Evolutionary conservation across 2,329 filamentous ascomycete genomes (phyloP), one percentile per base, ranked within the genome.

Genomic region (Claviceps spartinae): DNA sequence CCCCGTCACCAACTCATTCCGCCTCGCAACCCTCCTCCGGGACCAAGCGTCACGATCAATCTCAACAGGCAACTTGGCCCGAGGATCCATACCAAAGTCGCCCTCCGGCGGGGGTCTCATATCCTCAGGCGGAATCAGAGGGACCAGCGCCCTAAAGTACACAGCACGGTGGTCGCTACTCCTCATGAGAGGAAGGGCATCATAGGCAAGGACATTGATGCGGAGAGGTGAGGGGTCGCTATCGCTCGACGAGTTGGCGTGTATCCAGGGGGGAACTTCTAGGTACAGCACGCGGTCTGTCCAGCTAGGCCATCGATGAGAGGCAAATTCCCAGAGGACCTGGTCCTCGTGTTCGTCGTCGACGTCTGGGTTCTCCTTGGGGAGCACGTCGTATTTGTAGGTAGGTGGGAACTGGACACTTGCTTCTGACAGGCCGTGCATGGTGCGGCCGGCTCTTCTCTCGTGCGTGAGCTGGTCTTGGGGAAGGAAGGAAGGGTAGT

Each of bases 81-180:
- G 66, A 2, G 74, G 74, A 52, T 77, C 73, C 50, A 37, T 24
- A 22, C 18, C 18, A 2, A 11, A 2, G 16, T 18, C 14, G 5
- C 22, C 24, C 46, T 47, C 50, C 22, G 49, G 40, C 13, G 67
- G 61, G 3, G 71, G 68, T 4, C 60, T 55, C 40, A 79, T 64
- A 44, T 69, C 66, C 9, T 64, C 61, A 2, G 66, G 65, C 11
- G 65, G 60, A 47, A 80, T 58, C 5, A 88, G 69, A 1, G 87
- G 84, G 16, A 96, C 75, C 0, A 72, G 71, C 7, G 83, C 73
- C 4, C 85, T 79, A 24, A 95, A 72, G 47, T 81, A 86, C 2
- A 97, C 93, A 6, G 89, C 78, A 34, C 88, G 81, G 68, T 98
- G 93, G 65, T 98, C 93, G 51, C 87, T 93, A 8, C 83, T 86